Conservation (phyloP, 768 basidiomycete species). For the Mrakia hoshinonis region DNA sequence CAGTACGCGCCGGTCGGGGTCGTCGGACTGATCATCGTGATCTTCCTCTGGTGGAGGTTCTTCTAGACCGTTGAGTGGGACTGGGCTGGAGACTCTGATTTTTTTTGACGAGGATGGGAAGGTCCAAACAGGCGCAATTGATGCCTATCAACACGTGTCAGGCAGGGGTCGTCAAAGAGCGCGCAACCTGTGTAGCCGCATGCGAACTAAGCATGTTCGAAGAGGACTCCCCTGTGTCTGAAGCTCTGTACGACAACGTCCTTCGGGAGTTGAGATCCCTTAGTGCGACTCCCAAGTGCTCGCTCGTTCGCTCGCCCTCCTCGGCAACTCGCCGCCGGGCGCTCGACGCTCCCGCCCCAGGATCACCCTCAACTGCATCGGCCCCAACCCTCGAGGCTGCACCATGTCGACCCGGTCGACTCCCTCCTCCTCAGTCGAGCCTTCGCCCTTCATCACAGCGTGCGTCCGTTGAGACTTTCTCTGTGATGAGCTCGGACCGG, state of each 20-base stretch:
- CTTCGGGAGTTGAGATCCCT: no score
- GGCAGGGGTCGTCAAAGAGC: no score
- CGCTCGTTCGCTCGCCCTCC: no score
- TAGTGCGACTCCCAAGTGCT: no score
- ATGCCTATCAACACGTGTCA: neutral
- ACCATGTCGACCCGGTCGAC: neutral
- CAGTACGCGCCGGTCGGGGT: conserved; percentile 92
- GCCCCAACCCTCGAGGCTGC: neutral
- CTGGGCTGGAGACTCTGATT: neutral
- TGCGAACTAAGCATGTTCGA: no score
- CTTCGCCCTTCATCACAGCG: neutral
- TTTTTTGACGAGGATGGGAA: neutral
- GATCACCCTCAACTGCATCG: neutral
- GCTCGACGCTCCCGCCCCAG: neutral
- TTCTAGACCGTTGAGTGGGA: conserved; percentile 34
- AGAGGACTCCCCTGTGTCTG: no score
- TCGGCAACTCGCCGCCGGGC: neutral
- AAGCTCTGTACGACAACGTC: no score
- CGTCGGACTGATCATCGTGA: conserved; percentile 53
- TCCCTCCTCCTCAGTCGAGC: neutral
- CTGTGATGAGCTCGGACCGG: neutral
- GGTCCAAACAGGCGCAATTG: neutral
- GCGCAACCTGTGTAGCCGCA: no score
- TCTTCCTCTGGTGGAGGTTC: conserved; percentile 52
- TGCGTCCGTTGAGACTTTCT: neutral